Evolutionary conservation across 179 eudicot species (phyloP).

Genomic region (Silene vulgaris): DNA sequence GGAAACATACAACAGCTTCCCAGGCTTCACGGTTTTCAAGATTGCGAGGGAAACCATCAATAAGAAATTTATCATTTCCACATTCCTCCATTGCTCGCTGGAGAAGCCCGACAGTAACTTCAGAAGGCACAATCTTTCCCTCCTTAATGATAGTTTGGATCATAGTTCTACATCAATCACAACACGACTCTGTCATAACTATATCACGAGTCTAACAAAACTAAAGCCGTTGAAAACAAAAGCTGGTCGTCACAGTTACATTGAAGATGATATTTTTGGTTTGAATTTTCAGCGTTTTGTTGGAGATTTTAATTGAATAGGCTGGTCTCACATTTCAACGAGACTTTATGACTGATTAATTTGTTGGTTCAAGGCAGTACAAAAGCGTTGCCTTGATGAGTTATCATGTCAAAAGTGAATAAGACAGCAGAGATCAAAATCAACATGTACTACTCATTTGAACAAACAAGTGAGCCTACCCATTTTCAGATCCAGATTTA

Average conservation of each 20-base stretch:
- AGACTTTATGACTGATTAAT: too few relatives aligned
- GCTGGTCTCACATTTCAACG: too few relatives aligned
- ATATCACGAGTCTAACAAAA: background rate
- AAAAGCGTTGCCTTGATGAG: too few relatives aligned
- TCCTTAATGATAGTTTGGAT: constrained; percentile 69
- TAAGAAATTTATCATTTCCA: constrained; percentile 64
- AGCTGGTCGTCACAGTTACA: background rate
- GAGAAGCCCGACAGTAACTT: constrained; percentile 70
- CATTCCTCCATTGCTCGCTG: constrained; percentile 58
- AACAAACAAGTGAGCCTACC: constrained; percentile 31
- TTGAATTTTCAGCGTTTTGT: background rate
- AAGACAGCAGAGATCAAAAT: too few relatives aligned
- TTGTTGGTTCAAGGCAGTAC: too few relatives aligned
- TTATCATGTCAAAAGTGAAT: too few relatives aligned
- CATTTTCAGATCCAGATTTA: constrained; percentile 76
- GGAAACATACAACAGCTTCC: constrained; percentile 61
- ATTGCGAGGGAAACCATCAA: constrained; percentile 92
- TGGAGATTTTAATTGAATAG: background rate
- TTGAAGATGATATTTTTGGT: background rate
- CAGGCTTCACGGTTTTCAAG: constrained; percentile 70
- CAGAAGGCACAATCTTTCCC: constrained; percentile 83
- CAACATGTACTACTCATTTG: background rate
- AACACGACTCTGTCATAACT: constrained; percentile 4
- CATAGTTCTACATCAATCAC: constrained; percentile 43
- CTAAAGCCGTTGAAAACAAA: background rate